Evolutionary conservation across 2,329 filamentous ascomycete species (phyloP).

Genomic region (Scorias spongiosa): DNA sequence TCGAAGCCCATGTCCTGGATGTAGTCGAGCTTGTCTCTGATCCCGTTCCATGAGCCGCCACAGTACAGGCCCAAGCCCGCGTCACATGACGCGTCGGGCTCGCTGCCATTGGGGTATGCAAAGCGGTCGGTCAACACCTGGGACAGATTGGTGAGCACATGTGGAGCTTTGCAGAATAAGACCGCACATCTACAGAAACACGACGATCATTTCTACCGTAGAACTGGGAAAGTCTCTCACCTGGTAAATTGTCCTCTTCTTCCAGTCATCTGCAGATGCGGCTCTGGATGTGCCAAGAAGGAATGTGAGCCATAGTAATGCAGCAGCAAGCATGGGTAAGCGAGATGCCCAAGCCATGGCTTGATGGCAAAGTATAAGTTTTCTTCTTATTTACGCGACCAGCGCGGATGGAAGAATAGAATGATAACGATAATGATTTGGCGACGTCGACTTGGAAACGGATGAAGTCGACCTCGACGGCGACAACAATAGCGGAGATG

Average conservation of each 20-base stretch:
- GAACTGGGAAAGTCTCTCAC: slow-evolving; percentile 5
- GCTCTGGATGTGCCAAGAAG: slow-evolving; percentile 6
- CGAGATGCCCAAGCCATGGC: slow-evolving; percentile 1
- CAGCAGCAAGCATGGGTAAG: neutral
- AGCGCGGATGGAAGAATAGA: too few relatives aligned
- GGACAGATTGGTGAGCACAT: neutral
- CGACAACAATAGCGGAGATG: too few relatives aligned
- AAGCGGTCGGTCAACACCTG: slow-evolving; percentile 22
- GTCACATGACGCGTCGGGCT: slow-evolving; percentile 12
- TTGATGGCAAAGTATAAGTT: too few relatives aligned
- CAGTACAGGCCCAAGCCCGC: slow-evolving; percentile 17
- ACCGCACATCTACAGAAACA: too few relatives aligned
- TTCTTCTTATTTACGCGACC: too few relatives aligned
- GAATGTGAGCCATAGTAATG: neutral
- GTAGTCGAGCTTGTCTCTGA: slow-evolving; percentile 27
- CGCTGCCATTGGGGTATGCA: slow-evolving; percentile 12
- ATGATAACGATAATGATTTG: too few relatives aligned
- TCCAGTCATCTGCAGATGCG: slow-evolving; percentile 23
- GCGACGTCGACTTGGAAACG: too few relatives aligned
- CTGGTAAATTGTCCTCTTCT: slow-evolving; percentile 24
- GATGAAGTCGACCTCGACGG: too few relatives aligned
- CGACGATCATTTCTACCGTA: too few relatives aligned
- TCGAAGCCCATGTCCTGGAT: slow-evolving; percentile 29
- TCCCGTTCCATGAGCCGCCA: slow-evolving; percentile 27
- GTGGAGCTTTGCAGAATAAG: too few relatives aligned